phyloP scores from a whole-genome alignment of 768 basidiomycete species.

The Lactarius akahatsu region DNA sequence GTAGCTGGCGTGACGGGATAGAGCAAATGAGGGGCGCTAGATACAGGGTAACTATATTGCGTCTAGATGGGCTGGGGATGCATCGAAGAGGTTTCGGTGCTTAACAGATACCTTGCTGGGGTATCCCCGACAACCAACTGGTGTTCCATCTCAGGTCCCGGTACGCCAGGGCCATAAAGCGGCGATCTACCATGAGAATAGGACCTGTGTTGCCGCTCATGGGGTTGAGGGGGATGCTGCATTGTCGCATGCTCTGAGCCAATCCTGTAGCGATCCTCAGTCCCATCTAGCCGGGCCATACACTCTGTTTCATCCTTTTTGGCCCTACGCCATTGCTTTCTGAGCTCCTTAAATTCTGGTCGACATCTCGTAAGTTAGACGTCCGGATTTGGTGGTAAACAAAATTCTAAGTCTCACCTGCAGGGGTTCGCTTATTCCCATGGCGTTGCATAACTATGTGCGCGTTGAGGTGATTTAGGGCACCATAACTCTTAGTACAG shows the following conservation, averaged over 20 bases:
- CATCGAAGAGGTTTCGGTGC: slow-evolving; percentile 8
- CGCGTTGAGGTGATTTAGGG: too few relatives aligned
- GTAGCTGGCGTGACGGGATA: too few relatives aligned
- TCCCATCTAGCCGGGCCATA: slow-evolving; percentile 13
- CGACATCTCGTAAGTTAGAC: too few relatives aligned
- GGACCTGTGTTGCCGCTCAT: slow-evolving; percentile 15
- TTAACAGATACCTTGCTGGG: slow-evolving; percentile 5
- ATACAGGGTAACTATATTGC: slow-evolving; percentile 16
- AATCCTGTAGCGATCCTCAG: slow-evolving; percentile 13
- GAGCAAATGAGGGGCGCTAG: too few relatives aligned
- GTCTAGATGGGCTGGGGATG: slow-evolving; percentile 15
- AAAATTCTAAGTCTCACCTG: too few relatives aligned
- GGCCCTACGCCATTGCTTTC: too few relatives aligned
- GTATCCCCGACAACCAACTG: slow-evolving; percentile 11
- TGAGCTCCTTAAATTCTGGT: too few relatives aligned
- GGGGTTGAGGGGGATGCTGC: slow-evolving; percentile 11
- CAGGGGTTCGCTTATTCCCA: too few relatives aligned
- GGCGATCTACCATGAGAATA: slow-evolving; percentile 12
- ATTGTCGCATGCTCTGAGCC: slow-evolving; percentile 11
- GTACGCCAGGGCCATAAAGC: slow-evolving; percentile 24
- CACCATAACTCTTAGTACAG: too few relatives aligned
- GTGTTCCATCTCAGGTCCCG: slow-evolving; percentile 20
- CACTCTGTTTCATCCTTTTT: slow-evolving; percentile 65
- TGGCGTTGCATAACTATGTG: too few relatives aligned
- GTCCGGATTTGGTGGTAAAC: too few relatives aligned